Base-by-base conservation (phyloP, 1,284 basidiomycete species). In the Pisolithus thermaeus region DNA sequence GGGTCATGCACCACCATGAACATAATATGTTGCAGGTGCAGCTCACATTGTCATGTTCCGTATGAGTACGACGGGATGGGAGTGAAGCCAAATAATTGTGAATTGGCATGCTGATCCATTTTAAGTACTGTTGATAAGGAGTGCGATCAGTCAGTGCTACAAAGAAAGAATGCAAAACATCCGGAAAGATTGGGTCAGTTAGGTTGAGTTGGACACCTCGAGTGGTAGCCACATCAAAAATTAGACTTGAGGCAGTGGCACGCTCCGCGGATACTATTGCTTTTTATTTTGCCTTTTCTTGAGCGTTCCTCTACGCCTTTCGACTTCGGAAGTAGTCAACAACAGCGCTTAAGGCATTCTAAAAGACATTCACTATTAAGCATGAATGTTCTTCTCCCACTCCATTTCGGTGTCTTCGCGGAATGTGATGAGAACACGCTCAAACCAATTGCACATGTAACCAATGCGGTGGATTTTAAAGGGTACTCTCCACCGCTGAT, bases 401-500 rank as follows among this genome's bases (percentile, higher is more conserved):
- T 69, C 69, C 5, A 16, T 18, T 38, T 71, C 68, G 8, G 60
- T 65, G 27, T 62, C 58, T 37, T 51, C 51, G 18, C 66, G 53
- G 37, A 68, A 70, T 49, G 49, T 32, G 0, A 60, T 61, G 44
- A 70, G 40, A 16, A 58, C 54, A 12, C 68, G 54, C 47, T 69
- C 67, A 37, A 66, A 47, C 68, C 68, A 66, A 18, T 65, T 51
- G 32, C 61, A 65, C 39, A 67, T 45, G 32, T 68, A 69, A 44
- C 66, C 64, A 11, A 66, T 51, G 28, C 67, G 66, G 30, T 54
- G 56, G 27, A 70, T 67, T 18, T 52, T 56, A 32, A 70, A 67
- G 9, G 68, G 68, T 2, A 60, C 50, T 69, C 46, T 67, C 65
- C 65, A 67, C 70, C 5, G 52, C 65, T 67, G 37, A 49, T 39